phyloP scores from a whole-genome alignment of 2,329 filamentous ascomycete genomes.

The Xylaria sp. region DNA sequence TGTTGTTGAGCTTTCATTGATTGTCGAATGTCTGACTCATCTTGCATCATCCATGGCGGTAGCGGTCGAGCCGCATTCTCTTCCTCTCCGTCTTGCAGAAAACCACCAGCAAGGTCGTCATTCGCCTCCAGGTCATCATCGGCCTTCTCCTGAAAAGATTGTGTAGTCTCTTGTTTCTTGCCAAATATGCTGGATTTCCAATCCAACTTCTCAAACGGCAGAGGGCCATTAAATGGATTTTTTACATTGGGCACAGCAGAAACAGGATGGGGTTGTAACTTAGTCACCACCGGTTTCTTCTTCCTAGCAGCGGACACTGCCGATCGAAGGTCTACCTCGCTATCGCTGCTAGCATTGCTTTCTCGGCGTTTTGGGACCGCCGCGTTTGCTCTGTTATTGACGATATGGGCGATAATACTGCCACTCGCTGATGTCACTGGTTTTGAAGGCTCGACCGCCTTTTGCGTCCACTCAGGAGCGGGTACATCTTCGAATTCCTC shows the following conservation, averaged over 20 bases:
- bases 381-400: conserved; percentile 77
- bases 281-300: conserved; percentile 55
- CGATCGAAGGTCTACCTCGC: conserved; percentile 82
- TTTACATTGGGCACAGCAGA: conserved; percentile 62
- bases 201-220: conserved; percentile 90
- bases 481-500: conserved; percentile 62
- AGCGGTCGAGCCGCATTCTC: conserved; percentile 66
- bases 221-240: conserved; percentile 77
- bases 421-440: conserved; percentile 63
- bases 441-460: conserved; percentile 60
- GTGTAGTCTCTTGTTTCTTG: conserved; percentile 51
- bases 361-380: conserved; percentile 60
- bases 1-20: conserved; percentile 67
- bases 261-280: conserved; percentile 37
- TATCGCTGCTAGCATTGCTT: conserved; percentile 71
- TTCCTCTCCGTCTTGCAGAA: conserved; percentile 45
- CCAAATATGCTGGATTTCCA: conserved; percentile 70
- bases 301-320: conserved; percentile 75
- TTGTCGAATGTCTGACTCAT: conserved; percentile 72
- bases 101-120: conserved; percentile 51
- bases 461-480: conserved; percentile 66
- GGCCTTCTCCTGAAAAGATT: conserved; percentile 34
- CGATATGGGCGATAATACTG: conserved; percentile 75
- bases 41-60: conserved; percentile 76
- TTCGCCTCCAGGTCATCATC: conserved; percentile 29